Evolutionary conservation across 495 filamentous ascomycete species (phyloP).

Genomic region (Lasiosphaeria ovina): DNA sequence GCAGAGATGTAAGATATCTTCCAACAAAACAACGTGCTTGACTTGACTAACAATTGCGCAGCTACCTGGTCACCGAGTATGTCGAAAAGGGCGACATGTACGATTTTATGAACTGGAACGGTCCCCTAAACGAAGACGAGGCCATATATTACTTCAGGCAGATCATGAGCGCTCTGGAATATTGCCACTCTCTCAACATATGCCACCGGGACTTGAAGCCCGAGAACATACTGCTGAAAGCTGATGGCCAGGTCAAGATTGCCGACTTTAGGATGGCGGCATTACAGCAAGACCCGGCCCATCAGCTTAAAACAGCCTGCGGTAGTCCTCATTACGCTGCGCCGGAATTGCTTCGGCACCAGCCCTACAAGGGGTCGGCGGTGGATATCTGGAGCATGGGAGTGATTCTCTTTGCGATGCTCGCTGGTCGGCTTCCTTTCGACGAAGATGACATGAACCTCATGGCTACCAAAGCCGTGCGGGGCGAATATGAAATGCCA

Average conservation of each 20-base stretch:
- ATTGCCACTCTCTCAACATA: slow-evolving; percentile 90
- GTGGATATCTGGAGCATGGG: slow-evolving; percentile 96
- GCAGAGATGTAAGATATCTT: slow-evolving; percentile 73
- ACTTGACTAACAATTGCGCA: slow-evolving; percentile 40
- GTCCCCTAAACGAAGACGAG: slow-evolving; percentile 70
- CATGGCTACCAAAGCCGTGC: slow-evolving; percentile 65
- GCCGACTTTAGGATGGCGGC: slow-evolving; percentile 98
- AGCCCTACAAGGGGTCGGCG: slow-evolving; percentile 73
- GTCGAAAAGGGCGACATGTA: slow-evolving; percentile 91
- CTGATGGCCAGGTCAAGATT: slow-evolving; percentile 73
- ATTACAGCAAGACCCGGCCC: slow-evolving; percentile 69
- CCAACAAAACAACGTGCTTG: slow-evolving; percentile 1
- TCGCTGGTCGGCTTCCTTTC: slow-evolving; percentile 80
- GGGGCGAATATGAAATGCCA: slow-evolving; percentile 72
- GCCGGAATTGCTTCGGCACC: slow-evolving; percentile 76
- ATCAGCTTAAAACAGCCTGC: slow-evolving; percentile 81
- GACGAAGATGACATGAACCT: slow-evolving; percentile 58
- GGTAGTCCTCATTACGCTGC: slow-evolving; percentile 96
- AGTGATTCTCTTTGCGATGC: slow-evolving; percentile 80
- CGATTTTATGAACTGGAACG: slow-evolving; percentile 66
- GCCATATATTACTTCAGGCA: slow-evolving; percentile 86
- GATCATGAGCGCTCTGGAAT: slow-evolving; percentile 85
- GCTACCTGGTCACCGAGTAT: slow-evolving; percentile 96
- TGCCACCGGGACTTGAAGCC: slow-evolving; percentile 96
- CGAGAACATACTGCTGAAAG: slow-evolving; percentile 89